Evolutionary conservation across 2,329 filamentous ascomycete species (phyloP).

Genomic region (Penicillium sp.): DNA sequence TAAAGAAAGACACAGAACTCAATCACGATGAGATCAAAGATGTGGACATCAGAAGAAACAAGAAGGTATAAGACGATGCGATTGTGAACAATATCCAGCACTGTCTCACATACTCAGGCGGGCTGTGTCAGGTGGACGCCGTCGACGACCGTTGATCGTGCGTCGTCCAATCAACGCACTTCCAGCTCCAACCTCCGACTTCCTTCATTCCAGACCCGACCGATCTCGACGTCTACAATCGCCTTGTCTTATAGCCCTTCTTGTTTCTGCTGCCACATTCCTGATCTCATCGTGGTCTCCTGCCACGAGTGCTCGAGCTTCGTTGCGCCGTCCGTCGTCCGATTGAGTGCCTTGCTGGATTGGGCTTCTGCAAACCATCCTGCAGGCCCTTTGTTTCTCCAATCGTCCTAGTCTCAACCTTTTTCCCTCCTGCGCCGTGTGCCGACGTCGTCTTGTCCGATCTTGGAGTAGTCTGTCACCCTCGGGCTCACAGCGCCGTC

Average conservation of each 20-base stretch:
- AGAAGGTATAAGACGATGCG: not conserved
- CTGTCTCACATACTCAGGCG: not conserved
- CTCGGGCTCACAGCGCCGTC: slow-evolving; percentile 1
- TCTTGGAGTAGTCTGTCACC: not conserved
- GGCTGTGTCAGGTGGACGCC: slow-evolving; percentile 2
- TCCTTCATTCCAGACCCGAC: slow-evolving; percentile 4
- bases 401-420: not conserved
- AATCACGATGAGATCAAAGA: not conserved
- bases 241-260: not conserved
- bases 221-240: not conserved
- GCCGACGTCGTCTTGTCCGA: not conserved
- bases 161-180: slow-evolving; percentile 20
- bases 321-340: slow-evolving; percentile 8
- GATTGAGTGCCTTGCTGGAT: slow-evolving; percentile 2
- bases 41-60: not conserved
- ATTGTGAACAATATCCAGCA: not conserved
- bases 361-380: not conserved
- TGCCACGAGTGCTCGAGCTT: slow-evolving; percentile 6
- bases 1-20: no score
- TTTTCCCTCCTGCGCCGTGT: not conserved
- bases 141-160: slow-evolving; percentile 12
- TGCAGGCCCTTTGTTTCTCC: not conserved
- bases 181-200: slow-evolving; percentile 17
- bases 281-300: not conserved
- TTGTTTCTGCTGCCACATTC: not conserved